Base-by-base conservation (phyloP, 208 protist genomes). In the Leishmania tarentolae region DNA sequence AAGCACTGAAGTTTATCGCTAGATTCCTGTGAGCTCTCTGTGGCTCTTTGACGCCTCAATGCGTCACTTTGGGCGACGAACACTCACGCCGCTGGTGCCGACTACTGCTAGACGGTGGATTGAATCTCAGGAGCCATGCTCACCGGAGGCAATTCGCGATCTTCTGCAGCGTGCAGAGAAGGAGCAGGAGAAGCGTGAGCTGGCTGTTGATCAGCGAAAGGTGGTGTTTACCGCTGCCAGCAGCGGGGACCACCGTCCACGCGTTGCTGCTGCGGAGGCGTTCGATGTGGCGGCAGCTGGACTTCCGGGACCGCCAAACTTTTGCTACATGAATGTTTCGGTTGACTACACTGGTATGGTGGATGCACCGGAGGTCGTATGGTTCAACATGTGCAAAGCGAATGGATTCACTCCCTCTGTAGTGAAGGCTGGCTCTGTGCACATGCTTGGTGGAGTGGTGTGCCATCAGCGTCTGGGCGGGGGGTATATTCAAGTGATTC, bases 211-310 rank as follows among this genome's bases (percentile, higher is more conserved):
- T 68, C 71, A 86, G 31, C 86, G 94, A 7, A 86, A 92, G 66
- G 94, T 96, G 42, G 81, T 96, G 21, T 97, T 97, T 78, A 83
- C 91, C 15, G 86, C 84, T 42, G 94, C 85, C 57, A 75, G 90
- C 31, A 97, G 94, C 81, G 91, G 89, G 1, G 94, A 97, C 76
- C 92, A 96, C 71, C 85, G 91, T 35, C 87, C 94, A 44, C 92
- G 94, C 53, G 91, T 97, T 15, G 94, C 94, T 11, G 94, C 94
- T 2, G 91, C 91, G 0, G 92, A 97, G 86, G 92, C 94, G 13
- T 97, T 97, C 83, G 94, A 97, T 65, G 84, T 96, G 5, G 94
- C 94, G 24, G 92, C 92, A 0, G 92, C 94, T 0, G 94, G 91
- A 0, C 83, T 97, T 1, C 92, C 94, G 24, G 85, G 87, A 6